Evolutionary conservation across 176 grass and related monocot genomes (phyloP).

Genomic region (Carex cristatella): DNA sequence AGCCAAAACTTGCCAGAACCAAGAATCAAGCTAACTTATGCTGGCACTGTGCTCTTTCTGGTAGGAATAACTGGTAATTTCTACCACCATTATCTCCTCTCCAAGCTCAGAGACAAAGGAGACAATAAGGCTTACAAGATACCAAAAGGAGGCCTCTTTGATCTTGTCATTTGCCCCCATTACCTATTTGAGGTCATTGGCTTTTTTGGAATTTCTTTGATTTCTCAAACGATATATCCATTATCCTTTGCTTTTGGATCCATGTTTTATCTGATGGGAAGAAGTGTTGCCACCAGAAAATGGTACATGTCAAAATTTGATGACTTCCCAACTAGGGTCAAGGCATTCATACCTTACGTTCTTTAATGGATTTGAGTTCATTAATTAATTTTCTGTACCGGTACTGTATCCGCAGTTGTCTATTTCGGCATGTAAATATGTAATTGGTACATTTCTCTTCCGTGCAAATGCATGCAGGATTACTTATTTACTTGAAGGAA

Average conservation of each 20-base stretch:
- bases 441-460: not conserved
- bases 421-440: not conserved
- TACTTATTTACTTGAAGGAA: no score
- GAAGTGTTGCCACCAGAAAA: not conserved
- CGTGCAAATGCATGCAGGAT: no score
- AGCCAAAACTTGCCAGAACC: conserved; percentile 28
- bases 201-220: conserved; percentile 32
- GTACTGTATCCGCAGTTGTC: not conserved
- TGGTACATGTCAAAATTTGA: conserved; percentile 40
- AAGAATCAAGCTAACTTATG: conserved; percentile 32
- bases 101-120: conserved; percentile 27
- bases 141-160: conserved; percentile 53
- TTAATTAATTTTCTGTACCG: no score
- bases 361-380: conserved; percentile 4
- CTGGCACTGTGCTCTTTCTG: conserved; percentile 23
- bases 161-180: conserved; percentile 53
- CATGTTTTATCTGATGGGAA: not conserved
- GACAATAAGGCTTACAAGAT: conserved; percentile 52
- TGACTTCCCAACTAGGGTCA: conserved; percentile 37
- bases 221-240: not conserved
- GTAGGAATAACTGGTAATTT: conserved; percentile 57
- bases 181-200: conserved; percentile 75
- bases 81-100: conserved; percentile 70
- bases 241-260: not conserved
- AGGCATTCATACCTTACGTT: conserved; percentile 60